Conservation (phyloP, 352 stramenopile species). For the Phytophthora hybrid region DNA sequence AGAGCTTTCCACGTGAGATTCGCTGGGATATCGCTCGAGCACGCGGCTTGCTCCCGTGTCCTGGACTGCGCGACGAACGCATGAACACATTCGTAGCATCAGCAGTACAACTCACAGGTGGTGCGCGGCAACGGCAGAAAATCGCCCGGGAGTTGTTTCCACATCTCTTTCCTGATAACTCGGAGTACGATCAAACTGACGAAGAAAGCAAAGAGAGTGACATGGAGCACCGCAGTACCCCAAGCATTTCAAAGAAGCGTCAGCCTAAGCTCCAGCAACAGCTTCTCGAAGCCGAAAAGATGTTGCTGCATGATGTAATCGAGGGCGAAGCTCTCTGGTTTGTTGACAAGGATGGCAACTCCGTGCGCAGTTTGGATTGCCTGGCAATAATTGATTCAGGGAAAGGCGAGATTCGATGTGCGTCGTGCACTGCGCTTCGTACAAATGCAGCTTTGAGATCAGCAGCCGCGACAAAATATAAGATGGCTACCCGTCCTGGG, state of each 20-base stretch:
- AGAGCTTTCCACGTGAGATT: constrained; percentile 62
- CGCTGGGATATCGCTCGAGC: constrained; percentile 60
- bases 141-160: constrained; percentile 81
- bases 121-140: constrained; percentile 63
- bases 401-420: constrained; percentile 55
- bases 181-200: constrained; percentile 21
- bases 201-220: constrained; percentile 21
- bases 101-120: constrained; percentile 71
- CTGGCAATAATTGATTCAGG: constrained; percentile 51
- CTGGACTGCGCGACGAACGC: constrained; percentile 66
- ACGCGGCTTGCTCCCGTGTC: constrained; percentile 62
- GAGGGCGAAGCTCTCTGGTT: constrained; percentile 82
- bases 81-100: constrained; percentile 63
- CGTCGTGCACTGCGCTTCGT: constrained; percentile 54
- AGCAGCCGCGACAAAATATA: constrained; percentile 46
- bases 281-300: constrained; percentile 61
- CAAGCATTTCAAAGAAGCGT: constrained; percentile 25
- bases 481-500: constrained; percentile 41
- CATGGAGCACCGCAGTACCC: not conserved
- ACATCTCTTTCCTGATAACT: constrained; percentile 52
- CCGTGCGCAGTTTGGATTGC: constrained; percentile 77
- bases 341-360: constrained; percentile 79
- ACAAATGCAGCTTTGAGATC: constrained; percentile 64
- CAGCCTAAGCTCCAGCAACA: constrained; percentile 40
- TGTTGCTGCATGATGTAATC: constrained; percentile 77